These are phyloP conservation scores for Wickerhamiella allomyrinae DNA, from an alignment of 805 yeast species.

Conservation along the genomic window DNA sequence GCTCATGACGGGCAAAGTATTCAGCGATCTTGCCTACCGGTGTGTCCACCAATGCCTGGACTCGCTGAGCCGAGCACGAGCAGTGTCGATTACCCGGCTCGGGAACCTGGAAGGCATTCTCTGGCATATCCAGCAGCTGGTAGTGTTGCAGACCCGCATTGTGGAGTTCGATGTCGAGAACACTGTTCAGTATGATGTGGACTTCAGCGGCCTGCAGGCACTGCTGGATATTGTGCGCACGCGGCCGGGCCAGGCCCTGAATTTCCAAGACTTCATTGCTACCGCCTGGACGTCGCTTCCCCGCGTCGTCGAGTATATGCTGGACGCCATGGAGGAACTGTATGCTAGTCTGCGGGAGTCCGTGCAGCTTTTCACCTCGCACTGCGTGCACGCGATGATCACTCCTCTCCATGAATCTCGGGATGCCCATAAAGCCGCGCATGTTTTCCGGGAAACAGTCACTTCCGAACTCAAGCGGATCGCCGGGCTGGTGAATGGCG, in stretches of 20 bases:
- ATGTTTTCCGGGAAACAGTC: slow-evolving; percentile 34
- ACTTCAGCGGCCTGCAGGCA: slow-evolving; percentile 60
- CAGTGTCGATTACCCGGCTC: slow-evolving; percentile 3
- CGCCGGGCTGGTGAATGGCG: slow-evolving; percentile 36
- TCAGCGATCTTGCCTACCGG: slow-evolving; percentile 80
- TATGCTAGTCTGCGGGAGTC: slow-evolving; percentile 57
- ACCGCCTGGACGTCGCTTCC: slow-evolving; percentile 62
- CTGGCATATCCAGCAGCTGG: slow-evolving; percentile 56
- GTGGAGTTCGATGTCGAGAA: slow-evolving; percentile 68
- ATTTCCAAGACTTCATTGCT: slow-evolving; percentile 27
- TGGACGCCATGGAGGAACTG: slow-evolving; percentile 63
- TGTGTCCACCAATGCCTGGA: slow-evolving; percentile 67
- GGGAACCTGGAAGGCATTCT: slow-evolving; percentile 39
- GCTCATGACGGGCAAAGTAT: slow-evolving; percentile 55
- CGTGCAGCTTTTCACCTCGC: slow-evolving; percentile 54
- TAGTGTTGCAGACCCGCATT: slow-evolving; percentile 55
- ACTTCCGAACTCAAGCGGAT: slow-evolving; percentile 43
- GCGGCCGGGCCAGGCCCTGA: slow-evolving; percentile 11
- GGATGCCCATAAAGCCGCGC: background rate
- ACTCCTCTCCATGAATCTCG: slow-evolving; percentile 24
- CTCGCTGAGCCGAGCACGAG: slow-evolving; percentile 25
- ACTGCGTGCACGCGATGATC: slow-evolving; percentile 36
- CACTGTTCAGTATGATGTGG: slow-evolving; percentile 53
- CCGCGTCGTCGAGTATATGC: slow-evolving; percentile 63
- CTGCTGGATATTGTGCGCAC: slow-evolving; percentile 25